Conservation (phyloP, 2,329 filamentous ascomycete species). For the Fusarium poae region DNA sequence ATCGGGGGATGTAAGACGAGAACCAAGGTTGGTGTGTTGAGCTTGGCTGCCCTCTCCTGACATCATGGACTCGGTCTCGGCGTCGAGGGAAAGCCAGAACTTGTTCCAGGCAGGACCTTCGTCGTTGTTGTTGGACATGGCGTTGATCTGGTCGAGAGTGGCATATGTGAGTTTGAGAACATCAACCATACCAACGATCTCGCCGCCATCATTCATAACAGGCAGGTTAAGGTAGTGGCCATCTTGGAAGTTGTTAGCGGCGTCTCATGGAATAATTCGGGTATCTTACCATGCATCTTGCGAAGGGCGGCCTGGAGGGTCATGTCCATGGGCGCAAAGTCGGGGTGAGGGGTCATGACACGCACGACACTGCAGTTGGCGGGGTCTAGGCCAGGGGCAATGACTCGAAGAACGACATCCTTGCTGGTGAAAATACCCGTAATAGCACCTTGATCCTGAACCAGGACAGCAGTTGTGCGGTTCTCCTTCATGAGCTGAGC, state of each 20-base stretch:
- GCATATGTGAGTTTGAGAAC: conserved; percentile 98
- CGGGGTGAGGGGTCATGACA: conserved; percentile 98
- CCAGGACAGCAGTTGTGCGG: conserved; percentile 94
- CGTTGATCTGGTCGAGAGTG: conserved; percentile 97
- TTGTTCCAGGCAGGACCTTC: conserved; percentile 99
- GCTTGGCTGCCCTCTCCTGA: conserved; percentile 89
- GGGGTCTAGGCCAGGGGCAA: conserved; percentile 94
- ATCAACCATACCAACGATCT: conserved; percentile 99
- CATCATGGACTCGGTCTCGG: conserved; percentile 95
- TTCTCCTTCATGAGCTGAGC: conserved; percentile 98
- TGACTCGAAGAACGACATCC: conserved; percentile 97
- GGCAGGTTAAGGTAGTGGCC: conserved; percentile 98
- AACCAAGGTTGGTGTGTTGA: conserved; percentile 72
- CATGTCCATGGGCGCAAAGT: conserved; percentile 99
- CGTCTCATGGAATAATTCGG: neutral
- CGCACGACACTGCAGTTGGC: conserved; percentile 96
- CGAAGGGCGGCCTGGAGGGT: conserved; percentile 96
- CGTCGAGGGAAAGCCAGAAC: conserved; percentile 96
- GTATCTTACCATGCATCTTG: conserved; percentile 93
- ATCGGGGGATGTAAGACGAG: conserved; percentile 85
- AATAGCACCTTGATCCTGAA: conserved; percentile 96
- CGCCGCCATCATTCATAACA: conserved; percentile 96
- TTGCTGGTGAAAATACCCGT: conserved; percentile 99
- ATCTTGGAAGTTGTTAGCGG: conserved; percentile 67
- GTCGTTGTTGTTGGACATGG: conserved; percentile 83